Evolutionary conservation across 2,329 filamentous ascomycete species (phyloP), one percentile per base, ranked within the genome.

Genomic region (Colletotrichum sp.): DNA sequence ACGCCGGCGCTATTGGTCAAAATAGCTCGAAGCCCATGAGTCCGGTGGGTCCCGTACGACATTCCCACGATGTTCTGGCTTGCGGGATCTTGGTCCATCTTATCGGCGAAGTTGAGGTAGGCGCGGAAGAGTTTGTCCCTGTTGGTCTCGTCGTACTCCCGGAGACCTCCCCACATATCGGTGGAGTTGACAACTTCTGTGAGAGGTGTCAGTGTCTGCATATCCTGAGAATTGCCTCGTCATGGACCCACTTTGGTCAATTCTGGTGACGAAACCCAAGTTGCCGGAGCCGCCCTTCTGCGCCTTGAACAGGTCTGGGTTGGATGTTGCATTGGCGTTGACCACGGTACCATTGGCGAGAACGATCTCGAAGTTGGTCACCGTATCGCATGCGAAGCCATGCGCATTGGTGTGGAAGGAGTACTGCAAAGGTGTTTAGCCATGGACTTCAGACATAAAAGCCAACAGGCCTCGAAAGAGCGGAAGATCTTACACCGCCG

Each of bases 281-380:
- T 89, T 90, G 59, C 83, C 85, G 6, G 84, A 84, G n/a, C 88
- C 88, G 8, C 88, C 88, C 71, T 87, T 86, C 3, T 89, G 81
- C 1, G 87, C 88, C 71, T 84, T 84, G 80, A 82, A 89, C 1
- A 90, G 82, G 52, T 89, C 86, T 0, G 79, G 13, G 68, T 89
- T 83, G 9, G 83, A 72, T 0, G 80, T 63, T 0, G 77, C 77
- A 64, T 85, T 88, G 16, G 84, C 87, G 8, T 86, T 84, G 30
- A 88, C 80, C 22, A 89, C 82, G 2, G 76, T 70, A 7, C 88
- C 87, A 62, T 84, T 79, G 0, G 83, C 83, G 1, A 88, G 83
- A 4, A 90, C 87, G 32, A 90, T 82, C 71, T 88, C 83, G 44
- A 83, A 87, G 70, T 84, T 86, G 24, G 79, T 77, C 4, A 88